These are phyloP conservation scores for Aspergillus nanangensis DNA, from an alignment of 495 filamentous ascomycete species.

Conservation along the genomic window DNA sequence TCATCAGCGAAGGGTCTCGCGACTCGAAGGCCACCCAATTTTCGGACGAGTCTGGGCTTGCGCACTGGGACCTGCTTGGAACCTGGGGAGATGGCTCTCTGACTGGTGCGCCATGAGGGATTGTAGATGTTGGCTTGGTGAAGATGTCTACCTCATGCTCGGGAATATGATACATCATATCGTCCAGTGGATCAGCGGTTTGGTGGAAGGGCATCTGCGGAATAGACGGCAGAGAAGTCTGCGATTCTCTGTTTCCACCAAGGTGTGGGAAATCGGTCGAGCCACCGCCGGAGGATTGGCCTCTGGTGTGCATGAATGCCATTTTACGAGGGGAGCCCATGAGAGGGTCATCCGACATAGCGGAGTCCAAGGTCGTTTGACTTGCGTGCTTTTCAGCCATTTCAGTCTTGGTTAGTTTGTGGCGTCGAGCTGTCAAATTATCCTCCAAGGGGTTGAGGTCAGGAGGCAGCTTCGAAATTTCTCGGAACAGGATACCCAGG, in stretches of 20 bases:
- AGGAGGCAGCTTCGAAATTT: constrained; percentile 74
- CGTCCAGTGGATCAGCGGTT: constrained; percentile 16
- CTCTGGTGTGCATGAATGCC: constrained; percentile 73
- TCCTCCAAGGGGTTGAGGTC: constrained; percentile 91
- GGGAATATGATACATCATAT: constrained; percentile 22
- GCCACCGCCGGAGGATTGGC: constrained; percentile 47
- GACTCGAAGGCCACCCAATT: constrained; percentile 61
- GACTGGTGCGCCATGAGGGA: constrained; percentile 21
- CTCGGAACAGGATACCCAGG: constrained; percentile 69
- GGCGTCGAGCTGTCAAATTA: constrained; percentile 73
- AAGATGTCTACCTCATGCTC: constrained; percentile 22
- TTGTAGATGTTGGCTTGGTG: constrained; percentile 17
- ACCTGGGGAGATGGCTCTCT: constrained; percentile 24
- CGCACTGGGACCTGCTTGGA: constrained; percentile 26
- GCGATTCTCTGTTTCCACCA: constrained; percentile 3
- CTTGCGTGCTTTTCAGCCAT: constrained; percentile 52
- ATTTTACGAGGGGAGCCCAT: constrained; percentile 56
- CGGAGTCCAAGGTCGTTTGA: constrained; percentile 48
- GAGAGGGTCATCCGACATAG: constrained; percentile 54
- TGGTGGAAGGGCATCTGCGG: constrained; percentile 28
- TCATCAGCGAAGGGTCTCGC: constrained; percentile 42
- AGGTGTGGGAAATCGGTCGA: constrained; percentile 3
- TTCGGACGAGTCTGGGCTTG: constrained; percentile 44
- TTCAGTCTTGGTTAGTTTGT: constrained; percentile 73
- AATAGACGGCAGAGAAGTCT: constrained; percentile 22